These are phyloP conservation scores for Cladorrhinum sp. DNA, from an alignment of 2,329 filamentous ascomycete species.

Conservation along the genomic window DNA sequence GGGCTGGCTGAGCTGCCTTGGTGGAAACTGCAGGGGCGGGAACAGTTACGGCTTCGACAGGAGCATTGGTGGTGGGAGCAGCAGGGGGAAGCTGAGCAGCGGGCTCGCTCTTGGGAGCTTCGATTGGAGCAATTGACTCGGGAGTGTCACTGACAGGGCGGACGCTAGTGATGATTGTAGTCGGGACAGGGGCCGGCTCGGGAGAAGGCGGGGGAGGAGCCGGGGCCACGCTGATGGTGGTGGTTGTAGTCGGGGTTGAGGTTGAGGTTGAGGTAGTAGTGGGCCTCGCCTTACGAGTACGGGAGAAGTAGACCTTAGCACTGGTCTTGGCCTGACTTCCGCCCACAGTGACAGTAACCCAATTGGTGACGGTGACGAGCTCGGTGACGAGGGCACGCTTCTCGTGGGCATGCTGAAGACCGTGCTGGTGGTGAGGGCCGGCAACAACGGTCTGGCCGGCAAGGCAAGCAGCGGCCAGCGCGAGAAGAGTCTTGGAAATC, in stretches of 20 bases:
- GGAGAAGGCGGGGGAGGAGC: slow-evolving; percentile 10
- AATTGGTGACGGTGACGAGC: slow-evolving; percentile 37
- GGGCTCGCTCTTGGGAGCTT: not conserved
- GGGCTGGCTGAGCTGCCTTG: slow-evolving; percentile 16
- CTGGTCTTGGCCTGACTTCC: slow-evolving; percentile 26
- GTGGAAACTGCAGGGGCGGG: slow-evolving; percentile 22
- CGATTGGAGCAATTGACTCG: slow-evolving; percentile 14
- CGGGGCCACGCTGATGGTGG: slow-evolving; percentile 9
- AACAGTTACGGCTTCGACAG: slow-evolving; percentile 15
- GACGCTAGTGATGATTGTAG: slow-evolving; percentile 23
- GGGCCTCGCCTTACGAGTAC: slow-evolving; percentile 16
- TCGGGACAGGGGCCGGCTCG: slow-evolving; percentile 13
- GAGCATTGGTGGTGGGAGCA: slow-evolving; percentile 4
- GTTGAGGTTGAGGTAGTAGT: slow-evolving; percentile 16
- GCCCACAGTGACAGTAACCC: slow-evolving; percentile 44
- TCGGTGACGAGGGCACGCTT: slow-evolving; percentile 36
- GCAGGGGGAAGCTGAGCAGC: slow-evolving; percentile 13
- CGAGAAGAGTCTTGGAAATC: slow-evolving; percentile 41
- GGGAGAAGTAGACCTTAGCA: slow-evolving; percentile 23
- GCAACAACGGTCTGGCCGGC: slow-evolving; percentile 42
- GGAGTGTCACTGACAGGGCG: slow-evolving; percentile 10
- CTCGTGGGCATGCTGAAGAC: slow-evolving; percentile 35
- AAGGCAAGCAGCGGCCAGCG: slow-evolving; percentile 43
- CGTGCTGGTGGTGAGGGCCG: slow-evolving; percentile 42
- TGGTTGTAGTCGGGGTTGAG: slow-evolving; percentile 13